These are phyloP conservation scores for Coemansia sp. DNA, from an alignment of 371 early-diverging fungal genomes.

Conservation along the genomic window DNA sequence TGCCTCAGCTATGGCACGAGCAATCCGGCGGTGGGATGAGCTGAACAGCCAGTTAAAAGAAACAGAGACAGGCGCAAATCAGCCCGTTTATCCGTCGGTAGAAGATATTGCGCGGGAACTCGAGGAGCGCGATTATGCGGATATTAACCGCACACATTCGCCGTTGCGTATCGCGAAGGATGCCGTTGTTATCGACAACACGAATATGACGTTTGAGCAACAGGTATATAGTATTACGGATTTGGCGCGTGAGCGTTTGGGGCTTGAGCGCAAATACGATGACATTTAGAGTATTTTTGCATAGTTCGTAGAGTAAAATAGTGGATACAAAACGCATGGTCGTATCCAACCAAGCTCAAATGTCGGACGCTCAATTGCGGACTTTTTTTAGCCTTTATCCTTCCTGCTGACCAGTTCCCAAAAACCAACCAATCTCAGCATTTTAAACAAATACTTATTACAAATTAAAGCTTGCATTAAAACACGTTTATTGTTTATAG, in stretches of 20 bases:
- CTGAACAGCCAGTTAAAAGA: conserved; percentile 50
- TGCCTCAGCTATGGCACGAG: conserved; percentile 74
- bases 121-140: conserved; percentile 73
- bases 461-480: not conserved
- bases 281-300: conserved; percentile 6
- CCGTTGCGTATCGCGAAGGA: conserved; percentile 79
- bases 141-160: conserved; percentile 71
- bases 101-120: conserved; percentile 66
- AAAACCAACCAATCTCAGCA: not conserved
- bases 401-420: not conserved
- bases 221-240: conserved; percentile 72
- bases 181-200: conserved; percentile 84
- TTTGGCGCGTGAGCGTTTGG: conserved; percentile 53
- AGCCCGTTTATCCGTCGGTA: conserved; percentile 28
- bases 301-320: not conserved
- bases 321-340: not conserved
- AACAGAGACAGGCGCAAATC: conserved; percentile 8
- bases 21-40: conserved; percentile 75
- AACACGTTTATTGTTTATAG: not conserved
- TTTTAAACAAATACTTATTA: not conserved
- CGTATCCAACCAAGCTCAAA: too few species aligned
- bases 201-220: conserved; percentile 69
- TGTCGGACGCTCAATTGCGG: too few species aligned
- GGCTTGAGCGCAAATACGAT: conserved; percentile 34
- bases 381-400: not conserved